Evolutionary conservation across 345 rosid species (phyloP).

Genomic region (Adansonia digitata): DNA sequence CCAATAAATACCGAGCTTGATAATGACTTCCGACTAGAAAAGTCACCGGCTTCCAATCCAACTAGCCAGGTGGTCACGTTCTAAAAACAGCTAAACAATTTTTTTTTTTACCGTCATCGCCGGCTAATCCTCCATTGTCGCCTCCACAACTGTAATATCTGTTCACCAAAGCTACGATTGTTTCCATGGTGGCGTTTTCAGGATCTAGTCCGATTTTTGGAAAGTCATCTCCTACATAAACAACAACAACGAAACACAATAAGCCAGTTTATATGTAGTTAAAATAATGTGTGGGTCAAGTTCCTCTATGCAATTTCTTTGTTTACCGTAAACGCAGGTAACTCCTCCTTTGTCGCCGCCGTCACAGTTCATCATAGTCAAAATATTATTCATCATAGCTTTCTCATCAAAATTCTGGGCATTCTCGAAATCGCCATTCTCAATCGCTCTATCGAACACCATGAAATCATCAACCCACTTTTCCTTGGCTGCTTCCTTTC

Average conservation of each 20-base stretch:
- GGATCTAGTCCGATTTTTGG: neutral
- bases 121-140: neutral
- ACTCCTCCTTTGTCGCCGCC: neutral
- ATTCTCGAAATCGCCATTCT: neutral
- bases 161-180: neutral
- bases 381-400: neutral
- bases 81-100: no score
- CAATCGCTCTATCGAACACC: neutral
- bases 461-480: constrained; percentile 1
- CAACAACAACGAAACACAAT: neutral
- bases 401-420: neutral
- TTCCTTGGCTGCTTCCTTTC: neutral
- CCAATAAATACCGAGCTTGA: neutral
- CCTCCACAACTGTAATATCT: neutral
- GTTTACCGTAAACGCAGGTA: neutral
- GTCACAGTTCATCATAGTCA: neutral
- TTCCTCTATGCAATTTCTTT: neutral
- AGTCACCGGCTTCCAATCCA: no score
- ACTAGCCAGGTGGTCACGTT: no score
- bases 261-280: neutral
- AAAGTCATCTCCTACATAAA: neutral
- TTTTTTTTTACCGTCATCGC: neutral
- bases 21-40: no score
- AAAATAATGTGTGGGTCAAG: neutral
- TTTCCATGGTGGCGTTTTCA: neutral